Evolutionary conservation across 2,329 filamentous ascomycete genomes (phyloP), one percentile per base, ranked within the genome.

Genomic region (Cladosporium austrohemisphaericum): DNA sequence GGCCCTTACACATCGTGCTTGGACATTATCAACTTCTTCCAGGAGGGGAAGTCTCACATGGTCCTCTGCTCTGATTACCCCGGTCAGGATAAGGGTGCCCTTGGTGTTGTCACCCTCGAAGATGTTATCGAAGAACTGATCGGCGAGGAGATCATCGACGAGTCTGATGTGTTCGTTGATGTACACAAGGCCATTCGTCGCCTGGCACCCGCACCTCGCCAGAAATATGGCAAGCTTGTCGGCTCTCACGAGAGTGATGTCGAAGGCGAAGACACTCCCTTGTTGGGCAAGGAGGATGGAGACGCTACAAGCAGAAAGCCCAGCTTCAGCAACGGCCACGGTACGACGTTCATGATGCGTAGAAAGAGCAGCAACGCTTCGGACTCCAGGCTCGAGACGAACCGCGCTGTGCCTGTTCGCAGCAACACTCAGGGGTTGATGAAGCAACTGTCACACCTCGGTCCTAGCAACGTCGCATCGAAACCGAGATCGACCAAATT

Each of bases 1-100:
- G 82, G 88, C 8, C 89, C 93, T 0, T 89, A 96, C 65, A 98
- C 93, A 0, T 96, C 91, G 72, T 98, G 93, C 66, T 72, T 98
- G 49, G 93, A 98, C 67, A 97, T 98, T 62, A 89, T 98, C 71
- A 98, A 98, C 72, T 98, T 96, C 70, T 98, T 98, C 74, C 93
- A 98, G 69, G 93, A 98, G 74, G 93, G 93, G 61, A 98, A 98
- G 68, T 95, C 91, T 1, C 93, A 98, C 68, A 95, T 98, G 91
- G 92, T 97, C 0, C 76, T 98, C 22, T 93, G 97, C 7, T 96
- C 92, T 0, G 88, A 95, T 62, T 80, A 74, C 56, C 93, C 93
- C 1, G 91, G 92, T n/a, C 88, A 94, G 57, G 85, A 95, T 61
- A 84, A 87, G 61, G 93, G 93, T 37, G 90, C 91, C 5, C 75